phyloP scores from a whole-genome alignment of 176 grass and related monocot genomes.

The Hordeum marinum region DNA sequence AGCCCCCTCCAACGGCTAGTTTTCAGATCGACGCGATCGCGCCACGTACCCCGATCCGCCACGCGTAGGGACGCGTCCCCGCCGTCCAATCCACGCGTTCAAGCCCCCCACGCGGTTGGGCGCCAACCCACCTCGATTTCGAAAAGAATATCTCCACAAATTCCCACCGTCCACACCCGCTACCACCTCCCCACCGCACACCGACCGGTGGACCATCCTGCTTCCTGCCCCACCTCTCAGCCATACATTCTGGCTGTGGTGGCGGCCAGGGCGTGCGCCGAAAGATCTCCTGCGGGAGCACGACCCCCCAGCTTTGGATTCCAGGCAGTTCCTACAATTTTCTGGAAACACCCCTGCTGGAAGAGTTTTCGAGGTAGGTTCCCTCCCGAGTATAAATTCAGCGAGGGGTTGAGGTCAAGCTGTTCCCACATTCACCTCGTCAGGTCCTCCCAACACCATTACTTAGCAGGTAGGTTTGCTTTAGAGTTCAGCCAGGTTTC shows the following conservation, averaged over 20 bases:
- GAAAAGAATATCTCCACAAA: neutral
- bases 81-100: slow-evolving; percentile 35
- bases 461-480: slow-evolving; percentile 1
- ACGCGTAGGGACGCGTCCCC: neutral
- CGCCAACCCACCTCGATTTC: slow-evolving; percentile 18
- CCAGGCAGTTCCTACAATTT: slow-evolving; percentile 21
- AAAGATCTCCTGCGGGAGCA: neutral
- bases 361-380: slow-evolving; percentile 4
- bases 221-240: rapidly evolving
- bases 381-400: slow-evolving; percentile 18
- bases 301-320: slow-evolving; percentile 18
- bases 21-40: neutral
- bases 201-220: rapidly evolving
- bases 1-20: slow-evolving; percentile 44
- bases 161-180: neutral
- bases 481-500: neutral
- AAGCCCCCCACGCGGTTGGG: neutral
- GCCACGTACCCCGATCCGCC: slow-evolving; percentile 24
- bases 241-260: rapidly evolving
- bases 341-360: slow-evolving; percentile 6
- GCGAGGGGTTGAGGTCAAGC: slow-evolving; percentile 7
- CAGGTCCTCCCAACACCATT: neutral
- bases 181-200: rapidly evolving
- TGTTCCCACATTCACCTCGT: slow-evolving; percentile 12
- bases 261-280: neutral